A percentile compares a stretch with the other conserved stretches of the same genome.
Evolutionary conservation across 305 asterid genomes (phyloP).

Genomic region (Coffea humblotiana): DNA sequence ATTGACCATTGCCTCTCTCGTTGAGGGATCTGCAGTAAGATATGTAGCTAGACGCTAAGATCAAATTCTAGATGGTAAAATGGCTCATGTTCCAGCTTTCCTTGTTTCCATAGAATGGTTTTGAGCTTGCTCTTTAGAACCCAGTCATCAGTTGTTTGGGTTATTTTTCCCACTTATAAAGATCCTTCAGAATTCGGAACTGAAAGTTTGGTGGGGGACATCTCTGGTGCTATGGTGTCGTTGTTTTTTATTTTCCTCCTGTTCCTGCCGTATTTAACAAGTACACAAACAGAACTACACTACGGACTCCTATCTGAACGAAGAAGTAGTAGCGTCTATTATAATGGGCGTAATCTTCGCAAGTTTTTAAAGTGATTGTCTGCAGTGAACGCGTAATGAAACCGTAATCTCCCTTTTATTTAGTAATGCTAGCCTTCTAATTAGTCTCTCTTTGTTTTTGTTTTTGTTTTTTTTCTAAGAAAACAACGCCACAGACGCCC

Average conservation of each 20-base stretch:
- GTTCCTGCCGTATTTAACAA: background rate
- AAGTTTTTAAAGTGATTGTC: too few species aligned
- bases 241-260: background rate
- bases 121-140: slow-evolving; percentile 1
- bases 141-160: background rate
- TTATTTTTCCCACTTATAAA: background rate
- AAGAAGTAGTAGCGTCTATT: too few species aligned
- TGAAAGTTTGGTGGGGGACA: background rate
- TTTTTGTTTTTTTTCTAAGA: too few species aligned
- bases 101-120: background rate
- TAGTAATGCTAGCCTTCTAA: too few species aligned
- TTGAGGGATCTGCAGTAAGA: background rate
- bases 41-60: background rate
- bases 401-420: too few species aligned
- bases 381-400: too few species aligned
- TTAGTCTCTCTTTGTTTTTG: too few species aligned
- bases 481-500: too few species aligned
- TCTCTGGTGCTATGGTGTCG: background rate
- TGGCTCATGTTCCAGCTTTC: background rate
- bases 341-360: too few species aligned
- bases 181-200: background rate
- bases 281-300: too few species aligned
- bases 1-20: background rate
- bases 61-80: slow-evolving; percentile 2
- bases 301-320: too few species aligned